Percentiles rank a stretch among this genome's conserved stretches.
These are phyloP conservation scores for Paramecium sexaurelia DNA, from an alignment of 73 alveolate species.

Conservation along the genomic window DNA sequence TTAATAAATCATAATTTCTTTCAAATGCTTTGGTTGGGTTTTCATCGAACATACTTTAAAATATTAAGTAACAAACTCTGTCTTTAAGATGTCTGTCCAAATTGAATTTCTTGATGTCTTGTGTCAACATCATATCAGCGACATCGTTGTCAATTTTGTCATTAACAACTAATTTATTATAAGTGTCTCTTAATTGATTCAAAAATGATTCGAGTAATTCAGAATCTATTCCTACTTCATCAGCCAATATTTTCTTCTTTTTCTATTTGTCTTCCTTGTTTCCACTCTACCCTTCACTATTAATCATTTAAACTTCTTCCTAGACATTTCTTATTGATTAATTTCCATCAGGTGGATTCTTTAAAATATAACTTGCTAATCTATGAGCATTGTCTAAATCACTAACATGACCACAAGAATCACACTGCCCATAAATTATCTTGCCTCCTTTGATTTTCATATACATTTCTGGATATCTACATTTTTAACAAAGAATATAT, in stretches of 20 bases:
- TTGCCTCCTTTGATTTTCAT: slow-evolving; percentile 70
- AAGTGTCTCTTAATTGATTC: background rate
- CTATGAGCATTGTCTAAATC: slow-evolving; percentile 82
- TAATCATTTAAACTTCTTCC: slow-evolving; percentile 69
- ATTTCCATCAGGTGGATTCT: slow-evolving; percentile 66
- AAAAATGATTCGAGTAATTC: background rate
- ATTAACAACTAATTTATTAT: background rate
- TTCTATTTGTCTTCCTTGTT: slow-evolving; percentile 37
- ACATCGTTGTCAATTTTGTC: slow-evolving; percentile 18
- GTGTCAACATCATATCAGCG: slow-evolving; percentile 29
- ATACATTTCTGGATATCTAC: slow-evolving; percentile 86
- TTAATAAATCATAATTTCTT: slow-evolving; percentile 51
- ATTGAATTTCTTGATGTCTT: slow-evolving; percentile 56
- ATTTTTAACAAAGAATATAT: slow-evolving; percentile 80
- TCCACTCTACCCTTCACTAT: background rate
- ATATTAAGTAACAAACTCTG: slow-evolving; percentile 41
- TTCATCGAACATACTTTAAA: slow-evolving; percentile 53
- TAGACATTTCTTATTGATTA: slow-evolving; percentile 47
- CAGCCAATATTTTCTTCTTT: slow-evolving; percentile 56
- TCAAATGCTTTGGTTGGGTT: background rate
- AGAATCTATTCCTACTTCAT: slow-evolving; percentile 19
- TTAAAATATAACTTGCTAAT: slow-evolving; percentile 75
- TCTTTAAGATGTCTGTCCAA: slow-evolving; percentile 31
- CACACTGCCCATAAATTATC: slow-evolving; percentile 74
- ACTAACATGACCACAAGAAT: slow-evolving; percentile 84